Conservation (phyloP, 768 basidiomycete species). For the Hygrocybe punicea region DNA sequence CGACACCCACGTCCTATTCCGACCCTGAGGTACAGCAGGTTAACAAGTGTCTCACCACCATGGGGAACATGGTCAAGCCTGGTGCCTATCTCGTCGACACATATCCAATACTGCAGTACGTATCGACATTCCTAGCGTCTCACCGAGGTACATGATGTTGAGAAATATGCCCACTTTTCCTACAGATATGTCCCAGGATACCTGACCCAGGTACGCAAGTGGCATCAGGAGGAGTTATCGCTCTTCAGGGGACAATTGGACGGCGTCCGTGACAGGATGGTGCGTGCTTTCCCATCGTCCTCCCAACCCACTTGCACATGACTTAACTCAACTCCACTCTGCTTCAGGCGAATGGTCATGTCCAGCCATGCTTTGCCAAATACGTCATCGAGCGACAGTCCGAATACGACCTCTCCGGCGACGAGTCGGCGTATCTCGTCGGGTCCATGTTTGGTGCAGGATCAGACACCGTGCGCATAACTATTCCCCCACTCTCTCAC, state of each 20-base stretch:
- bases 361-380: conserved; percentile 50
- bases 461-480: conserved; percentile 48
- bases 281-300: conserved; percentile 20
- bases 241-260: conserved; percentile 54
- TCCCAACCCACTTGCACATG: not conserved
- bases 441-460: conserved; percentile 68
- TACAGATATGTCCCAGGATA: conserved; percentile 57
- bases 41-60: conserved; percentile 43
- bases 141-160: not conserved
- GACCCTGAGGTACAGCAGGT: conserved; percentile 49
- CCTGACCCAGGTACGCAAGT: conserved; percentile 51
- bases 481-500: not conserved
- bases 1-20: conserved; percentile 36
- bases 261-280: conserved; percentile 46
- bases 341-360: conserved; percentile 32
- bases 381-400: conserved; percentile 56
- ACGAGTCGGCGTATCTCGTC: conserved; percentile 60
- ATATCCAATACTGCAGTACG: conserved; percentile 42
- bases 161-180: no score
- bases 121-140: no score
- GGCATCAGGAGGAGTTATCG: conserved; percentile 53
- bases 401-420: conserved; percentile 51
- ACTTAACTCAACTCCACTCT: not conserved
- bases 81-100: conserved; percentile 48
- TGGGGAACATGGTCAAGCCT: conserved; percentile 44